phyloP scores from a whole-genome alignment of 345 rosid species.

The Euclidium syriacum region DNA sequence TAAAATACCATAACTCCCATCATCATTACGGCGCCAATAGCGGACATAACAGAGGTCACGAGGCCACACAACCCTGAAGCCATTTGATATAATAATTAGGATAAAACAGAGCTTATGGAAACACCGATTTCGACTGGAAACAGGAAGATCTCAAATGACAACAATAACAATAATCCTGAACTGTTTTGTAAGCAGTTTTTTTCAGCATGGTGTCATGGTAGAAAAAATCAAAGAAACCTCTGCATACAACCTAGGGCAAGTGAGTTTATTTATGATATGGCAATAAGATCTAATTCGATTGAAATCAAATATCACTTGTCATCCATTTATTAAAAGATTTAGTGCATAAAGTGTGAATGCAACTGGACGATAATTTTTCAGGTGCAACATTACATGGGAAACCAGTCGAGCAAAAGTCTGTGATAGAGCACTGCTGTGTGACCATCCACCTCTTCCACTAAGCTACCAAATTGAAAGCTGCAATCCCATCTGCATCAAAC shows the following conservation, averaged over 20 bases:
- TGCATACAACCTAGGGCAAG: constrained; percentile 1
- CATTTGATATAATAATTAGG: constrained; percentile 4
- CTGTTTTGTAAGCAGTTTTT: background rate
- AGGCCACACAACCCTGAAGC: constrained; percentile 89
- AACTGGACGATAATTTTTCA: background rate
- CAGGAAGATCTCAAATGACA: constrained; percentile 6
- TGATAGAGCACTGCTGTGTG: constrained; percentile 97
- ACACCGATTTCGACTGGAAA: background rate
- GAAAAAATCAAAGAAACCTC: background rate
- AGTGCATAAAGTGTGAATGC: background rate
- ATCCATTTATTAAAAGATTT: background rate
- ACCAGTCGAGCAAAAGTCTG: constrained; percentile 96
- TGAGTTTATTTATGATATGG: background rate
- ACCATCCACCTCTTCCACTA: constrained; percentile 99
- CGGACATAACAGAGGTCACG: constrained; percentile 99
- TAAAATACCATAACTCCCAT: constrained; percentile 89
- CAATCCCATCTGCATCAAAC: constrained; percentile 87
- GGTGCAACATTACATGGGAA: constrained; percentile 58
- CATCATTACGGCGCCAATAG: constrained; percentile 98
- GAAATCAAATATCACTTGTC: background rate
- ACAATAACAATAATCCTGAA: background rate
- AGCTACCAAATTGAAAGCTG: constrained; percentile 89
- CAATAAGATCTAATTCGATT: background rate
- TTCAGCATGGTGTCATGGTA: background rate
- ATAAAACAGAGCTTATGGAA: background rate